Evolutionary conservation across 2,329 filamentous ascomycete species (phyloP).

Genomic region (Colletotrichum sp.): DNA sequence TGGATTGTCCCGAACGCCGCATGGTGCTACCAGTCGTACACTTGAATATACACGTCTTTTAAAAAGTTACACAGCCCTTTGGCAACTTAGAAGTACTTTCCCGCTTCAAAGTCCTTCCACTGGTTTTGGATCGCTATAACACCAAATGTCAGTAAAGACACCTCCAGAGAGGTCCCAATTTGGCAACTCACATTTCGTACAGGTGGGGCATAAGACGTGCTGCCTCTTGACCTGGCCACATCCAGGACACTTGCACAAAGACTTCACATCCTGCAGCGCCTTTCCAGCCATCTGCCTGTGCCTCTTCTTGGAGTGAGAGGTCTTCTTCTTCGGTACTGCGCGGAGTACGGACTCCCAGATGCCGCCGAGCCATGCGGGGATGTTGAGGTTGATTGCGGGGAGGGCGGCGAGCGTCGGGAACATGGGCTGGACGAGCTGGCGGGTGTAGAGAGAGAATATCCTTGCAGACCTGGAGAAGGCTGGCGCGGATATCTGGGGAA

Average conservation of each 20-base stretch:
- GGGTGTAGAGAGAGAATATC: conserved; percentile 48
- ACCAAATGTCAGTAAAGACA: conserved; percentile 19
- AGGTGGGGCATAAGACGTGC: conserved; percentile 87
- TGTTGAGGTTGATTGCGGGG: conserved; percentile 62
- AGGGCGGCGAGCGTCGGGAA: conserved; percentile 63
- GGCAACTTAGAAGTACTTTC: conserved; percentile 33
- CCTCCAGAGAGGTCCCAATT: background rate
- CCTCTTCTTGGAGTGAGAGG: conserved; percentile 93
- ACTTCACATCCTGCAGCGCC: conserved; percentile 87
- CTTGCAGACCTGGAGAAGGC: conserved; percentile 45
- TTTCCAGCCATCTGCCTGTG: conserved; percentile 96
- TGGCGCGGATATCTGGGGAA: conserved; percentile 58
- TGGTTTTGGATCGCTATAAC: conserved; percentile 50
- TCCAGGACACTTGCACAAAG: conserved; percentile 85
- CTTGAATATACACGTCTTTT: conserved; percentile 33
- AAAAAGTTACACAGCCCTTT: conserved; percentile 4
- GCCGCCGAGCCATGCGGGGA: conserved; percentile 71
- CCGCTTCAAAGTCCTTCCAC: conserved; percentile 44
- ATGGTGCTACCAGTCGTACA: conserved; percentile 24
- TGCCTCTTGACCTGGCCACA: conserved; percentile 89
- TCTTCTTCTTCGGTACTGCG: conserved; percentile 98
- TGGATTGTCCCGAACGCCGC: conserved; percentile 20
- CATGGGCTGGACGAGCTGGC: conserved; percentile 51
- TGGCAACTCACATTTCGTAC: conserved; percentile 73
- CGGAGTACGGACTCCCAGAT: conserved; percentile 93